Evolutionary conservation across 352 stramenopile genomes (phyloP), one percentile per base, ranked within the genome.

Genomic region (Thraustochytrium striatum): DNA sequence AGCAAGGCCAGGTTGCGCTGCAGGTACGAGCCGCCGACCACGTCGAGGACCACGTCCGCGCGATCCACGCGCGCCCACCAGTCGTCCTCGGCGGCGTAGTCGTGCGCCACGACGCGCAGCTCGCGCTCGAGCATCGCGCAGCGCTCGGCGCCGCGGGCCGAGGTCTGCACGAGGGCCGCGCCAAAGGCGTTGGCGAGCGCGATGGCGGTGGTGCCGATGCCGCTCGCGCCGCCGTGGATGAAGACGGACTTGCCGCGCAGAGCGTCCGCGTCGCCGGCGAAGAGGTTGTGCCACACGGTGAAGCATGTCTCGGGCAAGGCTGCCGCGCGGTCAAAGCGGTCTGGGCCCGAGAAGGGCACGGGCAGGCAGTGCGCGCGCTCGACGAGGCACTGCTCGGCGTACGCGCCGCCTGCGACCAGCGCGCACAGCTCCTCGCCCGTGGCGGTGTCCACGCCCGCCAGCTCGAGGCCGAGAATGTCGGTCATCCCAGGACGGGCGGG

Each of bases 281-380:
- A 84, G 9, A 87, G 65, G 59, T 87, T 87, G 52, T 82, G 84
- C 83, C 84, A 87, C 11, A 84, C 82, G 1, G 84, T 87, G 55
- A 87, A 86, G 58, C 75, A 81, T 1, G 84, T 83, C 57, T 87
- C 84, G 16, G 83, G 84, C 25, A 87, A 58, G 3, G 81, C 83
- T 19, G 84, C 82, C 2, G 84, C 78, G 16, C 72, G 58, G 3
- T 84, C 57, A 36, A 84, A 52, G 57, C 43, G 30, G 72, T 69
- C 80, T 57, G 39, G 1, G 19, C 28, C 39, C 25, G 21, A 25
- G 52, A 53, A 58, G 0, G 43, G 35, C 25, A 75, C 25, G 25
- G 68, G 80, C 32, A 84, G 36, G 30, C 72, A 36, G 33, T 81
- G 19, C 11, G 57, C 30, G 25, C 62, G 43, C 32, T 83, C 43